phyloP scores from a whole-genome alignment of 495 filamentous ascomycete species.

The Neurospora sp. region DNA sequence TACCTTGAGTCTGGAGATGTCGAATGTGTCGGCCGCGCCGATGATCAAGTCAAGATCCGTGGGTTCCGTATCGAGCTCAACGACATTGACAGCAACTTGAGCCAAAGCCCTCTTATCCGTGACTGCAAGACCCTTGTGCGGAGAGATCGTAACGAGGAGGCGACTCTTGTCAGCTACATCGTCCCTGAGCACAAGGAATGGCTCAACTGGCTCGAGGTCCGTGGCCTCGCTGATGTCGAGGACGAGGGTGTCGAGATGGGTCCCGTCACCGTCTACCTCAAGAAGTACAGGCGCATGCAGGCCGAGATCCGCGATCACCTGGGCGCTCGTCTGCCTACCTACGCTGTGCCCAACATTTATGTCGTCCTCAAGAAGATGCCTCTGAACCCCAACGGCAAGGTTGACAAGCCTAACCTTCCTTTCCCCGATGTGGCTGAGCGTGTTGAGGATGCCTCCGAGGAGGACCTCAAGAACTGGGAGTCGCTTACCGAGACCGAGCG shows the following conservation, averaged over 20 bases:
- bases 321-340: conserved; percentile 62
- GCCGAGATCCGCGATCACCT: conserved; percentile 67
- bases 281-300: conserved; percentile 55
- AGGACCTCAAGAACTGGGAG: conserved; percentile 59
- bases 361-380: conserved; percentile 75
- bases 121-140: conserved; percentile 84
- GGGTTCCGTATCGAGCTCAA: conserved; percentile 93
- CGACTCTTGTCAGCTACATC: conserved; percentile 79
- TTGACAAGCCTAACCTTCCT: conserved; percentile 81
- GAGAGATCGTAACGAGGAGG: conserved; percentile 85
- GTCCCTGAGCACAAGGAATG: conserved; percentile 73
- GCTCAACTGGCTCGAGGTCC: conserved; percentile 52
- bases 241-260: conserved; percentile 38
- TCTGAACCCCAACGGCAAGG: conserved; percentile 90
- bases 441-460: conserved; percentile 49
- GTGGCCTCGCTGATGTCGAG: conserved; percentile 40
- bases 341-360: conserved; percentile 71
- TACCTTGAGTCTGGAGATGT: conserved; percentile 67
- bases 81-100: conserved; percentile 83
- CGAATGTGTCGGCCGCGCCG: conserved; percentile 67
- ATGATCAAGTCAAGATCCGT: conserved; percentile 91
- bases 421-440: conserved; percentile 66
- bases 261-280: conserved; percentile 37
- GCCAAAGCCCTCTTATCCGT: conserved; percentile 64
- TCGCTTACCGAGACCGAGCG: conserved; percentile 35